phyloP scores from a whole-genome alignment of 2,329 filamentous ascomycete genomes.

The Rutstroemia sp. region DNA sequence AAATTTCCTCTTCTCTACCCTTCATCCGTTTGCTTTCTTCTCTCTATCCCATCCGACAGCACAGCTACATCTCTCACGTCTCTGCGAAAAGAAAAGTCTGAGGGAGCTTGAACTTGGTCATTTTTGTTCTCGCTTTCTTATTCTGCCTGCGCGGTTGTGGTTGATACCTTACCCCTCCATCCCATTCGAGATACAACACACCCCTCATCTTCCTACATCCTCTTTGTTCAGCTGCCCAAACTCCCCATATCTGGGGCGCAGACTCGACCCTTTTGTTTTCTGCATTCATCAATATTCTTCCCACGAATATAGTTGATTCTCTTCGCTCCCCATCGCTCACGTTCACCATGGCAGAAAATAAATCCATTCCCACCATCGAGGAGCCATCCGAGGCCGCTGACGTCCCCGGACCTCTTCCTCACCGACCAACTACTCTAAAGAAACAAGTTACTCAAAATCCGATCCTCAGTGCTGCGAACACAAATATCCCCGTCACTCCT shows the following conservation, averaged over 20 bases:
- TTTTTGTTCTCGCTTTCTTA: too few relatives aligned
- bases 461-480: constrained; percentile 20
- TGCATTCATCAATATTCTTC: not conserved
- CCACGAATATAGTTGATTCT: not conserved
- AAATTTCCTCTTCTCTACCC: too few relatives aligned
- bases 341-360: constrained; percentile 8
- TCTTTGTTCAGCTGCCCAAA: too few relatives aligned
- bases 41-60: too few relatives aligned
- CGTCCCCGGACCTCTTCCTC: not conserved
- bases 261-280: not conserved
- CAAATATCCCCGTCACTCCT: constrained; percentile 27
- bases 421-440: constrained; percentile 1
- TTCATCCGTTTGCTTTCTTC: too few relatives aligned
- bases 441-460: constrained; percentile 23
- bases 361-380: not conserved
- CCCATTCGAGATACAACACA: too few relatives aligned
- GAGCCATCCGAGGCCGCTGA: not conserved
- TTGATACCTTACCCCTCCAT: too few relatives aligned
- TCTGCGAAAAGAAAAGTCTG: too few relatives aligned
- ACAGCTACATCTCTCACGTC: too few relatives aligned
- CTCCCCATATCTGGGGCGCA: not conserved
- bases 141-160: too few relatives aligned
- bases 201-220: too few relatives aligned
- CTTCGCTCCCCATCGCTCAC: not conserved
- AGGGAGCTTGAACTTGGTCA: too few relatives aligned